Conservation (phyloP, 495 filamentous ascomycete species). For the Penicillium diatomitis region DNA sequence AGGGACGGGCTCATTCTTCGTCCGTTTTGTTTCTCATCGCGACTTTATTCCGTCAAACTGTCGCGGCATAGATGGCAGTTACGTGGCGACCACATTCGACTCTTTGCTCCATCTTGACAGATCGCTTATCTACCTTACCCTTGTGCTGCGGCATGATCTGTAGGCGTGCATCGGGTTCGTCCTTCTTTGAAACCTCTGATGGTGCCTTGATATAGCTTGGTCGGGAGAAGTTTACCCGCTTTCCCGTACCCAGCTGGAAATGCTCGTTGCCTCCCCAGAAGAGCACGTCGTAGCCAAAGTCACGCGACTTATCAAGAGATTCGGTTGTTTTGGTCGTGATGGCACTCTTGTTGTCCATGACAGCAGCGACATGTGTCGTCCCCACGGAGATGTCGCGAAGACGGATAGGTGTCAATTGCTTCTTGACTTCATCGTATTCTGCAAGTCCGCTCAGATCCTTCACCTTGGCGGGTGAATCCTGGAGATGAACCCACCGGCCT, state of each 20-base stretch:
- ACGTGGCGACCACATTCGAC: slow-evolving; percentile 80
- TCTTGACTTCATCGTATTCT: slow-evolving; percentile 71
- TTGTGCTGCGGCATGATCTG: slow-evolving; percentile 75
- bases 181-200: slow-evolving; percentile 39
- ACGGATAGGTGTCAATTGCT: slow-evolving; percentile 65
- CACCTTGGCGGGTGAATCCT: slow-evolving; percentile 69
- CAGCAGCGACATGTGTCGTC: slow-evolving; percentile 66
- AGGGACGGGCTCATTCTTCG: slow-evolving; percentile 19
- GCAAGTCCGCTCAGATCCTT: slow-evolving; percentile 71
- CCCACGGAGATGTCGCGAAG: slow-evolving; percentile 63
- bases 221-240: slow-evolving; percentile 62
- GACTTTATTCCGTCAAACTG: slow-evolving; percentile 13
- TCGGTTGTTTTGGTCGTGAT: slow-evolving; percentile 39
- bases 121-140: slow-evolving; percentile 54
- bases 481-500: slow-evolving; percentile 84
- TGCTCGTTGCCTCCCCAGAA: slow-evolving; percentile 94
- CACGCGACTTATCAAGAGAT: slow-evolving; percentile 42
- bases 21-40: background rate
- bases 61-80: slow-evolving; percentile 64
- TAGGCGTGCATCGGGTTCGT: slow-evolving; percentile 61
- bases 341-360: slow-evolving; percentile 70
- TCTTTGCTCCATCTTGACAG: slow-evolving; percentile 71
- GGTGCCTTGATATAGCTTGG: slow-evolving; percentile 75
- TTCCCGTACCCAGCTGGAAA: slow-evolving; percentile 88
- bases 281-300: slow-evolving; percentile 75